Conservation (phyloP, 148 eudicot genomes). For the Drosera capensis region DNA sequence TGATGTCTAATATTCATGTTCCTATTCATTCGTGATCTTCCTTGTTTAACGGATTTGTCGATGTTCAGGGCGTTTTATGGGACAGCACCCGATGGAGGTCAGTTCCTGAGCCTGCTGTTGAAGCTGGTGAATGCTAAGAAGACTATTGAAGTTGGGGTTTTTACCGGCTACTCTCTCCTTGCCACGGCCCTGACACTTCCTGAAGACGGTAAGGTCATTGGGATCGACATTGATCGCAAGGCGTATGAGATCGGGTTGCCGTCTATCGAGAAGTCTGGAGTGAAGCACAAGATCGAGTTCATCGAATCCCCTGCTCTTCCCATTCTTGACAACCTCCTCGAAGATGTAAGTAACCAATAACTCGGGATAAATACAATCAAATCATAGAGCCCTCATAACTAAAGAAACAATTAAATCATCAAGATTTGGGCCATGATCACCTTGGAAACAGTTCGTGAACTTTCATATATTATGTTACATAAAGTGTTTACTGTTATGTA, state of each 20-base stretch:
- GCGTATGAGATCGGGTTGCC: constrained; percentile 45
- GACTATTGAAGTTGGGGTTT: constrained; percentile 35
- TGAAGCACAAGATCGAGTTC: constrained; percentile 45
- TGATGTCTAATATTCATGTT: too few relatives aligned
- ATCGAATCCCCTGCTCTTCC: constrained; percentile 25
- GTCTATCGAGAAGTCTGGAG: constrained; percentile 24
- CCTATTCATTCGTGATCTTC: background rate
- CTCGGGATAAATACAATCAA: background rate
- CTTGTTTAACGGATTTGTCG: background rate
- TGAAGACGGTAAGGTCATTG: constrained; percentile 34
- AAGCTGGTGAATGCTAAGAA: constrained; percentile 25
- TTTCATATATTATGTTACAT: background rate
- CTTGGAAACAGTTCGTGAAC: too few relatives aligned
- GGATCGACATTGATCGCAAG: constrained; percentile 22
- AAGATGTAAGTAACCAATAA: constrained; percentile 13
- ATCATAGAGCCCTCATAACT: too few relatives aligned
- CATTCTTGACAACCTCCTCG: constrained; percentile 23
- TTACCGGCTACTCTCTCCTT: constrained; percentile 30
- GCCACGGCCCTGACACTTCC: constrained; percentile 30
- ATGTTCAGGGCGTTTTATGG: constrained; percentile 12
- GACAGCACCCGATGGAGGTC: constrained; percentile 22
- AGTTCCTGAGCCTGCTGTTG: constrained; percentile 16
- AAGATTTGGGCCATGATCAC: too few relatives aligned
- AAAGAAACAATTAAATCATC: background rate
- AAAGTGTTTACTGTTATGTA: too few relatives aligned